Base-by-base conservation (phyloP, 768 basidiomycete species). In the Pluteus cervinus region DNA sequence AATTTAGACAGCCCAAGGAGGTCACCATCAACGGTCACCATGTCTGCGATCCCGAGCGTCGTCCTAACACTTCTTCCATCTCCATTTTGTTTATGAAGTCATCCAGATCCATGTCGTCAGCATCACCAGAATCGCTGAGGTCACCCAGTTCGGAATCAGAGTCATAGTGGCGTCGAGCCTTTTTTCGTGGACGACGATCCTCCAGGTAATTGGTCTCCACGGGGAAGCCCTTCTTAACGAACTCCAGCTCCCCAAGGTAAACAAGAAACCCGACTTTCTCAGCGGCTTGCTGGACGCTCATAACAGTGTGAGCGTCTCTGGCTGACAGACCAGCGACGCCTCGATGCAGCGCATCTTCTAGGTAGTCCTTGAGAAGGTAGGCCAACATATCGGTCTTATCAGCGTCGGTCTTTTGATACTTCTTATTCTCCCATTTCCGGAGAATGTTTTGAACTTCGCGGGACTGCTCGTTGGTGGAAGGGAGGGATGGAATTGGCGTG, bases 1-100 rank as follows among this genome's bases (percentile, higher is more conserved):
- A n/a, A n/a, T n/a, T n/a, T n/a, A n/a, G n/a, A n/a, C n/a, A 33
- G 23, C 4, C 41, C 28, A 9, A 54, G 23, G 12, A 56, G 21
- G 7, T 28, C 34, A 6, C 63, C 65, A 14, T 58, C 45, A 17
- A 71, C 41, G 26, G 60, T 53, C 8, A 65, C 60, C 6, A 66
- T 17, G 28, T 55, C 46, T 4, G 43, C 38, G 10, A 67, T 32
- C 7, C 24, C 40, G 4, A 56, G 42, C n/a, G 29, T 41, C 5
- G 40, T 52, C 0, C 47, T 45, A 0, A 20, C 24, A 56, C 50
- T 44, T 63, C 58, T 3, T 14, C 18, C 55, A 63, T 57, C 7
- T 24, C 29, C 1, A 47, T 46, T 5, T 39, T 39, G 6, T 34
- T 40, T 2, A 34, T 40, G 7, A 41, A 42, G 15, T 47, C 48